phyloP scores from a whole-genome alignment of 2,329 filamentous ascomycete species.

The Hortaea werneckii region DNA sequence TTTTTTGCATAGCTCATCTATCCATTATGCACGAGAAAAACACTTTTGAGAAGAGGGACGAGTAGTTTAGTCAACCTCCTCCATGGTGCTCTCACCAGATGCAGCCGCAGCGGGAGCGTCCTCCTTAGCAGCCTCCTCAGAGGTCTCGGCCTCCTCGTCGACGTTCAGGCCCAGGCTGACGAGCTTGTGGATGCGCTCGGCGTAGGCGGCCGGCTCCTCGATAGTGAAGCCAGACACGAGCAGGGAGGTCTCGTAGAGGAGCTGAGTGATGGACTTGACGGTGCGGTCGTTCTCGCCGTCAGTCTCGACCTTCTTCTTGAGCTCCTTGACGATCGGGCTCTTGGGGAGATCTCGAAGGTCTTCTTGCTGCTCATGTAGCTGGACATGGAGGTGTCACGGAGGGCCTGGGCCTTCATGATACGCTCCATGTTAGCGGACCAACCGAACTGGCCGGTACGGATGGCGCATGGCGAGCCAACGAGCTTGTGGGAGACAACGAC shows the following conservation, averaged over 20 bases:
- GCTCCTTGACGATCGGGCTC: slow-evolving; percentile 94
- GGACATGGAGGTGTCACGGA: slow-evolving; percentile 98
- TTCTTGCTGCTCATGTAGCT: slow-evolving; percentile 99
- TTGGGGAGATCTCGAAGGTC: slow-evolving; percentile 99
- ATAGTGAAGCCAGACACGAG: slow-evolving; percentile 99
- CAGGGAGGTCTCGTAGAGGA: slow-evolving; percentile 97
- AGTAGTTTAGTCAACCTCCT: slow-evolving; percentile 83
- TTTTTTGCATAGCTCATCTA: not conserved
- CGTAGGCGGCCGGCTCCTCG: slow-evolving; percentile 94
- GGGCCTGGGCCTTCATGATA: slow-evolving; percentile 99
- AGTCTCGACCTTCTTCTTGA: slow-evolving; percentile 97
- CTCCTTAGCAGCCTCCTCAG: slow-evolving; percentile 49
- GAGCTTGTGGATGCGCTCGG: slow-evolving; percentile 99
- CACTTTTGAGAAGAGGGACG: not conserved
- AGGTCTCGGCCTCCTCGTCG: slow-evolving; percentile 67
- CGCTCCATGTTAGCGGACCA: slow-evolving; percentile 99
- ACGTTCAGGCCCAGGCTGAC: slow-evolving; percentile 96
- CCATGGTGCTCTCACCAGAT: slow-evolving; percentile 84
- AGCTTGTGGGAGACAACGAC: slow-evolving; percentile 98
- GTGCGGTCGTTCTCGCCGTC: slow-evolving; percentile 98
- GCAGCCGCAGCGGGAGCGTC: slow-evolving; percentile 49
- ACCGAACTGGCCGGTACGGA: slow-evolving; percentile 98
- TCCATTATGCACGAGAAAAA: not conserved
- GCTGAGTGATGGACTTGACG: slow-evolving; percentile 97
- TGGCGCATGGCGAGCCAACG: slow-evolving; percentile 85